phyloP scores from a whole-genome alignment of 2,329 filamentous ascomycete species.

The Xylariaceae sp. region DNA sequence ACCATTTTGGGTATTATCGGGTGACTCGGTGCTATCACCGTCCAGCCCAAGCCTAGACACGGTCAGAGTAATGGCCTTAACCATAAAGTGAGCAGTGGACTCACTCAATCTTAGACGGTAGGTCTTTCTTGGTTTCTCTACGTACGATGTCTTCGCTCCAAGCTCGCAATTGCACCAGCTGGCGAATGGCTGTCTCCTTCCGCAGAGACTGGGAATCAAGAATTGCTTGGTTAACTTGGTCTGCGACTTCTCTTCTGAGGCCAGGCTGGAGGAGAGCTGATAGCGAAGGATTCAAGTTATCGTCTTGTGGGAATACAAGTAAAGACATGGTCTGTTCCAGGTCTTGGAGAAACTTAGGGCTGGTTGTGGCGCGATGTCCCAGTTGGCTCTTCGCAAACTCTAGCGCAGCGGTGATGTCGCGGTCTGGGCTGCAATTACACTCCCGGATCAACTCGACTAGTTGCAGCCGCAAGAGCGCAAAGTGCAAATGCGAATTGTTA shows the following conservation, averaged over 20 bases:
- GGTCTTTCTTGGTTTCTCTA: conserved; percentile 35
- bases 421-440: conserved; percentile 61
- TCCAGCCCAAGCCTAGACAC: conserved; percentile 38
- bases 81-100: too few relatives aligned
- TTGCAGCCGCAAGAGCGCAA: conserved; percentile 83
- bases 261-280: conserved; percentile 73
- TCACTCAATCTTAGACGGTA: conserved; percentile 39
- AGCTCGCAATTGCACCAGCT: conserved; percentile 74
- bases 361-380: conserved; percentile 79
- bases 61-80: too few relatives aligned
- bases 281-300: conserved; percentile 71
- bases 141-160: conserved; percentile 73
- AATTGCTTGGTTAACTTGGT: conserved; percentile 84
- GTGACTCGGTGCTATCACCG: conserved; percentile 23
- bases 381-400: conserved; percentile 85
- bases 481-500: conserved; percentile 76
- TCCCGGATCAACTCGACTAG: conserved; percentile 87
- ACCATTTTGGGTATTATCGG: conserved; percentile 35
- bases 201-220: conserved; percentile 67
- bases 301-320: conserved; percentile 76
- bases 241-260: conserved; percentile 78
- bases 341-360: conserved; percentile 76
- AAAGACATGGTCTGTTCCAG: conserved; percentile 91
- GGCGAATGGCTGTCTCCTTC: conserved; percentile 76
- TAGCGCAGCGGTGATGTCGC: conserved; percentile 74